Conservation (phyloP, 2,329 filamentous ascomycete species). For the Colletotrichum cuscutae region DNA sequence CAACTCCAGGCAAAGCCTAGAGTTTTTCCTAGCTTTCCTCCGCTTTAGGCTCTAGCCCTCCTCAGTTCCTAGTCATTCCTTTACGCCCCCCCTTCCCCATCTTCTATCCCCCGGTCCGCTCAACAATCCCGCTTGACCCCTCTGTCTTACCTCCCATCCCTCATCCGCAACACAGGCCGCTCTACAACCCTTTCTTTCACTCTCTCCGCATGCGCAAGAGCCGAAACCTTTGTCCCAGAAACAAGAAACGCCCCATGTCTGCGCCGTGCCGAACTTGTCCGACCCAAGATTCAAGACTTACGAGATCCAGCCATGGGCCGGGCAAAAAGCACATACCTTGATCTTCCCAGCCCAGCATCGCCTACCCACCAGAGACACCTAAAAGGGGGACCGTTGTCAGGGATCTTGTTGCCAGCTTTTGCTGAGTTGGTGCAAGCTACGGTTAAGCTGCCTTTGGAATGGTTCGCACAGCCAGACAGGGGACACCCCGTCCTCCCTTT, state of each 20-base stretch:
- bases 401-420: not conserved
- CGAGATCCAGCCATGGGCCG: not conserved
- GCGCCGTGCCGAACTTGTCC: conserved; percentile 11
- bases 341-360: not conserved
- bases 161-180: not conserved
- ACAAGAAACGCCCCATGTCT: conserved; percentile 6
- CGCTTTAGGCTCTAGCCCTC: not conserved
- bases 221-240: conserved; percentile 11
- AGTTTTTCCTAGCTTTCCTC: not conserved
- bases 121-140: not conserved
- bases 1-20: not conserved
- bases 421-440: not conserved
- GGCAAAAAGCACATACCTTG: too few relatives aligned
- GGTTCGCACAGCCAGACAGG: conserved; percentile 2
- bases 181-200: not conserved
- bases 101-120: not conserved
- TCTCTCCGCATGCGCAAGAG: not conserved
- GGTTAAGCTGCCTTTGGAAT: not conserved
- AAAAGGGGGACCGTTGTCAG: not conserved
- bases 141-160: not conserved
- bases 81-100: not conserved
- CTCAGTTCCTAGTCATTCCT: not conserved
- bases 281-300: not conserved
- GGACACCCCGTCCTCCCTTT: conserved; percentile 9
- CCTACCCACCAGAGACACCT: not conserved